phyloP scores from a whole-genome alignment of 306 rosid species.

The Medicago arabica region DNA sequence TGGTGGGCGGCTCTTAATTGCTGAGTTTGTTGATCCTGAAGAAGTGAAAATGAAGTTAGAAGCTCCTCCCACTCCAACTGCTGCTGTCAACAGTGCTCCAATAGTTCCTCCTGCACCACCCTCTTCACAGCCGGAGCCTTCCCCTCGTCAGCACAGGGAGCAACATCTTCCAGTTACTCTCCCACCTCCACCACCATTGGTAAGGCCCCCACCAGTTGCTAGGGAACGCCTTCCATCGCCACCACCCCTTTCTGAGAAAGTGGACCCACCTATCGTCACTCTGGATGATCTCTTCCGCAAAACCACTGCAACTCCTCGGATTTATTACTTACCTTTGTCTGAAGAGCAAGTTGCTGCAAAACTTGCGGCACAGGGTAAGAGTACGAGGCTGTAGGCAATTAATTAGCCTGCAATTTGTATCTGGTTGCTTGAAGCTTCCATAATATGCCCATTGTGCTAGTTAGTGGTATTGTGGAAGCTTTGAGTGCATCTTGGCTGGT shows the following conservation, averaged over 20 bases:
- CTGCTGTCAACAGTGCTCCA: constrained; percentile 58
- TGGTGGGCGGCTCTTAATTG: constrained; percentile 85
- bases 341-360: constrained; percentile 82
- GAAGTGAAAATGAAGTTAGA: constrained; percentile 79
- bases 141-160: constrained; percentile 54
- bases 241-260: constrained; percentile 71
- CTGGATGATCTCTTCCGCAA: constrained; percentile 92
- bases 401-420: constrained; percentile 37
- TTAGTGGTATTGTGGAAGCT: constrained; percentile 48
- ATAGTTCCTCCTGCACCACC: constrained; percentile 54
- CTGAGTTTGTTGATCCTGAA: constrained; percentile 87
- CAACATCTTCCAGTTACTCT: constrained; percentile 47
- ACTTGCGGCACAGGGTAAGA: constrained; percentile 66
- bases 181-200: constrained; percentile 60
- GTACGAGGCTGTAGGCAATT: constrained; percentile 48
- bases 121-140: constrained; percentile 52
- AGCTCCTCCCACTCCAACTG: constrained; percentile 63
- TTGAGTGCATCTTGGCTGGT: constrained; percentile 48
- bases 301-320: constrained; percentile 88
- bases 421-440: constrained; percentile 32
- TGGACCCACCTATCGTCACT: constrained; percentile 82
- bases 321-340: constrained; percentile 90
- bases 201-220: constrained; percentile 59
- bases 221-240: constrained; percentile 90
- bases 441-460: constrained; percentile 43